Evolutionary conservation across 306 rosid genomes (phyloP), one percentile per base, ranked within the genome.

Genomic region (Pueraria montana): DNA sequence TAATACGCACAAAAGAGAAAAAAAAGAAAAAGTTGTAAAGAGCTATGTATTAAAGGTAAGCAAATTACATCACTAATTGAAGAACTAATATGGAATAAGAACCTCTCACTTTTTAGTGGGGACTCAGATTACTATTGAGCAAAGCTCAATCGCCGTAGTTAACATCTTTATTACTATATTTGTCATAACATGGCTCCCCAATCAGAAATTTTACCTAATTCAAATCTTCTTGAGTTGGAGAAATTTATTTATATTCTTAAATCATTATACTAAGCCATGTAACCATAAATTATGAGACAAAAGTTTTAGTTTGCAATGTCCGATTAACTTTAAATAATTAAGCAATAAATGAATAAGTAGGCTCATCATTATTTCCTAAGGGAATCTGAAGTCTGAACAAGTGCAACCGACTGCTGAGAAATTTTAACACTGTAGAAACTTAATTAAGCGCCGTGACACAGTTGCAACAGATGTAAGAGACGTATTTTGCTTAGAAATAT

Each of bases 1-100:
- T 48, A 38, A 61, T 46, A n/a, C 10, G 53, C 13, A 32, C 58
- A 69, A 83, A n/a, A 70, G 73, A 53, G 13, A 17, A 12, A 78
- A 20, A 6, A 12, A 50, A 38, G 32, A 13, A 42, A 27, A 63
- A 17, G 5, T 16, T 4, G 16, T 6, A 82, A 58, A 49, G 23
- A 78, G 12, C 38, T 21, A 17, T 42, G 13, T 18, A 77, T 30
- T 82, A 59, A 68, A 62, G 81, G 81, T 46, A 14, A 78, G 26
- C 4, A 65, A 49, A 65, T 65, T 65, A 50, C 64, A 7, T 8
- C 7, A 20, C 71, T 59, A 59, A 24, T 65, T 65, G 81, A 32
- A 49, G 38, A 14, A 66, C 38, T 30, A 63, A 48, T n/a, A n/a
- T 48, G 74, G 50, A 78, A 48, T 20, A 50, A 66, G 76, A 72